Evolutionary conservation across 805 yeast species (phyloP).

Genomic region (Grigorovia humatica): DNA sequence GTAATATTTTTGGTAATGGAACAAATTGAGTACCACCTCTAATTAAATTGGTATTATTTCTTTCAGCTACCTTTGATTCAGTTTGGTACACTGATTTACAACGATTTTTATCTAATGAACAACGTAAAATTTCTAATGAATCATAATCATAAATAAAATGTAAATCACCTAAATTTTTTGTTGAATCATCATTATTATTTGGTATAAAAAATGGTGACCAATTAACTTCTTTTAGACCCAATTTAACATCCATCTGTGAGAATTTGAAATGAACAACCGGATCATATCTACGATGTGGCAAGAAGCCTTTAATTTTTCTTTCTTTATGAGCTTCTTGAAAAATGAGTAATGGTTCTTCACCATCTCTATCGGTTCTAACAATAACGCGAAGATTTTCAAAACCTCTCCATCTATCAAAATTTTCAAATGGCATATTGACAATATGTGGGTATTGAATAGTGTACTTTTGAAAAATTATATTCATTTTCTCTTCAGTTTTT

Average conservation of each 20-base stretch:
- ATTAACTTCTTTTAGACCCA: constrained; percentile 6
- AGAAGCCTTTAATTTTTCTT: constrained; percentile 5
- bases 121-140: constrained; percentile 13
- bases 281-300: constrained; percentile 11
- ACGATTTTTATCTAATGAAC: constrained; percentile 13
- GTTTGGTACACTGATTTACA: constrained; percentile 11
- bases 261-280: constrained; percentile 4
- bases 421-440: constrained; percentile 4
- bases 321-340: constrained; percentile 11
- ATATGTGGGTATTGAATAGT: constrained; percentile 10
- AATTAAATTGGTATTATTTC: constrained; percentile 1
- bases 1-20: constrained; percentile 9
- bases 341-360: constrained; percentile 10
- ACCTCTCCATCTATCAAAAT: constrained; percentile 7
- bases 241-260: constrained; percentile 3
- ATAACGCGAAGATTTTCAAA: constrained; percentile 11
- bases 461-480: constrained; percentile 6
- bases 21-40: constrained; percentile 16
- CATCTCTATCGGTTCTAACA: constrained; percentile 2
- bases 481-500: constrained; percentile 3
- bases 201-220: constrained; percentile 12
- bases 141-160: constrained; percentile 13
- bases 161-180: constrained; percentile 16
- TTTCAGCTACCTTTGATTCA: background rate
- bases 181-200: background rate